Evolutionary conservation across 371 early-diverging fungal genomes (phyloP), one percentile per base, ranked within the genome.

Genomic region (Dinochytrium kinnereticum): DNA sequence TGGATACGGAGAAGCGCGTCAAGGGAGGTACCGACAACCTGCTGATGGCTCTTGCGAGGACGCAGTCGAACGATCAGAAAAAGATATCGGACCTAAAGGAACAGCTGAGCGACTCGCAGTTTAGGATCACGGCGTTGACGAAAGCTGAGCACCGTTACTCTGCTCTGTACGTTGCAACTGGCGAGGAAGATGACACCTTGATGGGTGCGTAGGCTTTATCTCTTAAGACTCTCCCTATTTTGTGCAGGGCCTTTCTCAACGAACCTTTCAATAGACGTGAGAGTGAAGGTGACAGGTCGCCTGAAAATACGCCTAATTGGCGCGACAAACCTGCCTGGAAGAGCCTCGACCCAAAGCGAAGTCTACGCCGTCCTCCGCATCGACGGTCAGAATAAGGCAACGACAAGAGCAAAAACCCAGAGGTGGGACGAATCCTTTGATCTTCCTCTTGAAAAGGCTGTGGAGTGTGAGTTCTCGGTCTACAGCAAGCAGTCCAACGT

Each of bases 1-100:
- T 96, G 28, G 93, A 94, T 77, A 91, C 95, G 5, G 98, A 96
- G 85, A 88, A 88, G 77, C 92, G 92, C 75, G 89, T 96, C 28
- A 86, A 90, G 65, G 91, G 92, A 26, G 96, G 95, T 51, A 87
- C 88, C 21, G 90, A 89, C 75, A 81, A 88, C 67, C 81, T 91
- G 80, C 77, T 86, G 51, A 73, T 53, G 82, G 15, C 50, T 82
- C 69, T 24, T 19, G 37, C 30, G 17, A 26, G 64, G 64, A 26
- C 34, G 19, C 69, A 19, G 51, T 33, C n/a, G 68, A 55, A 24
- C 76, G 74, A 44, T 17, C 70, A n/a, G 72, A 68, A 1, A 33
- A 61, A 68, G 28, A 70, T 73, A 2, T 69, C 73, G 68, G 82
- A 82, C 51, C 66, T 78, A 31, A 28, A 68, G 40, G 80, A 75